Evolutionary conservation across 306 rosid species (phyloP).

Genomic region (Trichosanthes cucumerina): DNA sequence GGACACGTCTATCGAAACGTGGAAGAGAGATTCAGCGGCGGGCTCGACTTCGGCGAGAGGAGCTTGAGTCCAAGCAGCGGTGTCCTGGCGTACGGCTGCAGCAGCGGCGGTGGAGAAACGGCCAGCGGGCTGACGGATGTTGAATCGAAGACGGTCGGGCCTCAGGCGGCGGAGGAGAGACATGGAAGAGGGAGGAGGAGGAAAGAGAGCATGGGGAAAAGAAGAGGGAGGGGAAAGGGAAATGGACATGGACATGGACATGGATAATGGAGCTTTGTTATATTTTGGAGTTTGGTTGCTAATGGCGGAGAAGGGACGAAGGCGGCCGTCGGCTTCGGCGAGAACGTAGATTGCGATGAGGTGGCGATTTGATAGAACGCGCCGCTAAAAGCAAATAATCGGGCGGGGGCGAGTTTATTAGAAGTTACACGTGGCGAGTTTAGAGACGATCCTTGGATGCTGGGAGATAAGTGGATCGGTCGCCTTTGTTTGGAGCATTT

Average conservation of each 20-base stretch:
- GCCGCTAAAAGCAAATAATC: conserved; percentile 10
- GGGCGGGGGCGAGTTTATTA: not conserved
- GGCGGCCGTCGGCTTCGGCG: not conserved
- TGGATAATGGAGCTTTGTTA: conserved; percentile 8
- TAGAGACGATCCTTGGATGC: not conserved
- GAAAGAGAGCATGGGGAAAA: conserved; percentile 54
- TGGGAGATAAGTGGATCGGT: not conserved
- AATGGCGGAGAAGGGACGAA: not conserved
- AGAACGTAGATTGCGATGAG: conserved; percentile 13
- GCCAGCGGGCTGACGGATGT: conserved; percentile 15
- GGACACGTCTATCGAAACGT: conserved; percentile 67
- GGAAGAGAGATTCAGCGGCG: conserved; percentile 84
- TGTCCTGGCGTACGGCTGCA: conserved; percentile 70
- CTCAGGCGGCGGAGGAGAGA: conserved; percentile 64
- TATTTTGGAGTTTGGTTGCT: not conserved
- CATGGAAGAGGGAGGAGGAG: conserved; percentile 45
- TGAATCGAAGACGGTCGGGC: conserved; percentile 19
- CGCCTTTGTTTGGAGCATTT: not conserved
- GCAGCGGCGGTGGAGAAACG: conserved; percentile 30
- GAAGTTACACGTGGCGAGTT: conserved; percentile 42
- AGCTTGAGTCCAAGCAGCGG: conserved; percentile 66
- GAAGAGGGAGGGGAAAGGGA: conserved; percentile 19
- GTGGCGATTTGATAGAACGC: conserved; percentile 16
- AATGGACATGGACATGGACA: conserved; percentile 28
- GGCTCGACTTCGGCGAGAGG: conserved; percentile 54